Conservation (phyloP, 1,139 yeast species). For the Nematodospora anomalae region DNA sequence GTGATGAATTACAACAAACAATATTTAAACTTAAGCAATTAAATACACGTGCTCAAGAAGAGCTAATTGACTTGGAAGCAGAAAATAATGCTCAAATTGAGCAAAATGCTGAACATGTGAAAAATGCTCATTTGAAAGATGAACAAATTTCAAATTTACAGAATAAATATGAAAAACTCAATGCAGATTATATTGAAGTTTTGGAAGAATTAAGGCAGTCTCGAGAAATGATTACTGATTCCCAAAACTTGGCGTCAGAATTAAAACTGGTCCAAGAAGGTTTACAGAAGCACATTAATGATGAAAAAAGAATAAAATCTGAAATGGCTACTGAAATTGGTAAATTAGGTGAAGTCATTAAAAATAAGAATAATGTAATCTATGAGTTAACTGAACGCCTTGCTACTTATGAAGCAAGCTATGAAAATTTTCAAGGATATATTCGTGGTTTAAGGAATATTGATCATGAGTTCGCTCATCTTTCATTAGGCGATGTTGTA, state of each 20-base stretch:
- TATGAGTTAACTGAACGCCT: constrained; percentile 3
- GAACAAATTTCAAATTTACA: constrained; percentile 5
- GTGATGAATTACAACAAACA: constrained; percentile 13
- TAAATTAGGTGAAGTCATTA: constrained; percentile 6
- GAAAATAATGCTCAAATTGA: constrained; percentile 6
- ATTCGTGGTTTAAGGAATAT: constrained; percentile 1
- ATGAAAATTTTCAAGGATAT: constrained; percentile 5
- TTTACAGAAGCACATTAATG: constrained; percentile 4
- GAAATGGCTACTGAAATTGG: constrained; percentile 4
- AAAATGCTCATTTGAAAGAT: constrained; percentile 2
- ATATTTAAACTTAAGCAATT: constrained; percentile 11
- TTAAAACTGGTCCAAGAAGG: constrained; percentile 8
- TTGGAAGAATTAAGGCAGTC: constrained; percentile 9
- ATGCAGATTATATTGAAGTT: constrained; percentile 8
- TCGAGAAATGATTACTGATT: constrained; percentile 6
- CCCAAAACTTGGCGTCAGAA: constrained; percentile 8
- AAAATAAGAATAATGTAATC: constrained; percentile 1
- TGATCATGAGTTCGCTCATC: constrained; percentile 6
- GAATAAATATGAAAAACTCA: constrained; percentile 3
- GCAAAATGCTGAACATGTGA: constrained; percentile 9
- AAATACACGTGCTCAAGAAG: constrained; percentile 7
- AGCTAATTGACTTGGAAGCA: constrained; percentile 7
- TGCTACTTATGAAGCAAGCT: constrained; percentile 4
- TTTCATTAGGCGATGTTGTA: background rate
- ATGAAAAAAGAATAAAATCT: constrained; percentile 4